Conservation (phyloP, 1,284 basidiomycete species). For the Ganoderma leucocontextum region DNA sequence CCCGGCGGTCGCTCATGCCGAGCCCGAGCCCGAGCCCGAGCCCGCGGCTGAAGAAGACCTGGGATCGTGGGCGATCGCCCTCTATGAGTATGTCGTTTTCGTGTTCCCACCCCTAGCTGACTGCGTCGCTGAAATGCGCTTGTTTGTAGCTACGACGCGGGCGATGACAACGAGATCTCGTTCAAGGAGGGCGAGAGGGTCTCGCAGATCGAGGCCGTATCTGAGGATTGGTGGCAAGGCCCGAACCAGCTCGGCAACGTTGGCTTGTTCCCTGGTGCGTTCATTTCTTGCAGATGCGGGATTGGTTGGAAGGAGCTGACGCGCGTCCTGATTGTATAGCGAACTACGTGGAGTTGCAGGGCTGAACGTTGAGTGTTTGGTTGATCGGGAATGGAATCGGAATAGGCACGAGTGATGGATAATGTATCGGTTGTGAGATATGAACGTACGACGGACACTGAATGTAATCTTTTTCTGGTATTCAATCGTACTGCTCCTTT, state of each 20-base stretch:
- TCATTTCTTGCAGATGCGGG: neutral
- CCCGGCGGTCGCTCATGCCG: slow-evolving; percentile 47
- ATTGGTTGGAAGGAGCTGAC: neutral
- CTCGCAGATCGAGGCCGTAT: slow-evolving; percentile 73
- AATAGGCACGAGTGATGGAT: neutral
- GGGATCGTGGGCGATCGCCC: slow-evolving; percentile 71
- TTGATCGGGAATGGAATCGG: neutral
- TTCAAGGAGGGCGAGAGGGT: slow-evolving; percentile 87
- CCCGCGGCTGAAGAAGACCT: slow-evolving; percentile 49
- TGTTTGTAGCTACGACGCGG: slow-evolving; percentile 75
- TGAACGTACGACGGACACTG: neutral
- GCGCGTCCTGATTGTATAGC: slow-evolving; percentile 44
- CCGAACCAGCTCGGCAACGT: slow-evolving; percentile 63
- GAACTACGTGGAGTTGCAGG: slow-evolving; percentile 69
- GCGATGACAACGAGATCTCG: slow-evolving; percentile 89
- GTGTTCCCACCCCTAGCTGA: slow-evolving; percentile 3
- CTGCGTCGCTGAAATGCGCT: neutral
- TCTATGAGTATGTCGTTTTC: slow-evolving; percentile 73
- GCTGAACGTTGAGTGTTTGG: neutral
- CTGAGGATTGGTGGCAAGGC: slow-evolving; percentile 93
- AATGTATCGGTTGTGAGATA: neutral
- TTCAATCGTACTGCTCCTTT: too few relatives aligned
- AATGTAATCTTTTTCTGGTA: too few relatives aligned
- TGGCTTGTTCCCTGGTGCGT: slow-evolving; percentile 88
- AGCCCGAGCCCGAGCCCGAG: slow-evolving; percentile 36